phyloP scores from a whole-genome alignment of 2,329 filamentous ascomycete genomes.

The Colletotrichum magnum region DNA sequence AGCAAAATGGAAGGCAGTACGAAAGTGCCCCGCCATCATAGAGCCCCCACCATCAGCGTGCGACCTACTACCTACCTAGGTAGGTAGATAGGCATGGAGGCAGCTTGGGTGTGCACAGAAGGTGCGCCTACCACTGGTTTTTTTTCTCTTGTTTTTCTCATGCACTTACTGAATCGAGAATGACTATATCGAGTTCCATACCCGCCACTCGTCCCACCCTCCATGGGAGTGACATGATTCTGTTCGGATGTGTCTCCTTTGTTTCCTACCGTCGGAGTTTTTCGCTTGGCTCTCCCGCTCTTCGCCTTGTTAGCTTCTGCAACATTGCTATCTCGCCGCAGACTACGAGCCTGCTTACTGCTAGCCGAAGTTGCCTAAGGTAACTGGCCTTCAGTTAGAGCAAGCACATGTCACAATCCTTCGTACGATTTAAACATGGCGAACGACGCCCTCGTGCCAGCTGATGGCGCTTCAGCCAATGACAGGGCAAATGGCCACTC shows the following conservation, averaged over 20 bases:
- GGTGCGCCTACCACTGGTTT: constrained; percentile 18
- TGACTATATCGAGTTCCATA: constrained; percentile 30
- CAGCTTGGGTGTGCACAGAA: neutral
- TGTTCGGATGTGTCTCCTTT: constrained; percentile 10
- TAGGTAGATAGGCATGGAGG: too few species aligned
- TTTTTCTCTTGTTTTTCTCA: constrained; percentile 25
- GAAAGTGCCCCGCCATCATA: too few species aligned
- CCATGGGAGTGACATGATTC: constrained; percentile 31
- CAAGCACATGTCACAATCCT: constrained; percentile 33
- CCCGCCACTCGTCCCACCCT: constrained; percentile 36
- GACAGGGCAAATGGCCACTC: constrained; percentile 19
- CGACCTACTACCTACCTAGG: too few species aligned
- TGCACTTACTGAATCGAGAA: constrained; percentile 37
- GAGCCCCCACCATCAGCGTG: too few species aligned
- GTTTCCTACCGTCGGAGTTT: constrained; percentile 11
- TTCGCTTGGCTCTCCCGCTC: neutral
- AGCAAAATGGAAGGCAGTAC: too few species aligned
- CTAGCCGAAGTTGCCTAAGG: constrained; percentile 11
- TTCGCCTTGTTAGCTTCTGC: constrained; percentile 21
- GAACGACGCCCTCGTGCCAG: constrained; percentile 22
- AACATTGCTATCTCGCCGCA: constrained; percentile 20
- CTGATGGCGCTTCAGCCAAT: constrained; percentile 25
- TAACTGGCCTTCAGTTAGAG: neutral
- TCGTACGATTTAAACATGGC: constrained; percentile 24
- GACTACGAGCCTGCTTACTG: neutral